Evolutionary conservation across 192 early-diverging fungal species (phyloP).

Genomic region (Backusella mclennaniae): DNA sequence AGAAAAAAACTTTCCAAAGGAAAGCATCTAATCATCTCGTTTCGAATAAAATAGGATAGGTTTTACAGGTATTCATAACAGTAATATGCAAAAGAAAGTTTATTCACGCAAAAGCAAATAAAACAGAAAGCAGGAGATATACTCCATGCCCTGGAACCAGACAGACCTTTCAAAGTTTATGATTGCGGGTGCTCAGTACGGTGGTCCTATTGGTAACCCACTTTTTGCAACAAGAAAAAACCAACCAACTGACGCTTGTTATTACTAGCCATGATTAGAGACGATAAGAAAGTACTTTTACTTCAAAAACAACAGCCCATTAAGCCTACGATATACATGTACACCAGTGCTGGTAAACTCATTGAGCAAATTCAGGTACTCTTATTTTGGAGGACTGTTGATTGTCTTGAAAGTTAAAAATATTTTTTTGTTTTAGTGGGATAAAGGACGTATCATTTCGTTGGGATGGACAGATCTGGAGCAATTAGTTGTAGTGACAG

Average conservation of each 20-base stretch:
- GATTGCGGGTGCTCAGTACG: constrained; percentile 84
- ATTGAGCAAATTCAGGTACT: constrained; percentile 83
- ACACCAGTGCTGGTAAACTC: constrained; percentile 80
- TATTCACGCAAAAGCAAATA: not conserved
- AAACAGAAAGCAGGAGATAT: constrained; percentile 72
- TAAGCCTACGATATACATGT: constrained; percentile 82
- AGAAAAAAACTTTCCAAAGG: not conserved
- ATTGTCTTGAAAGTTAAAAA: not conserved
- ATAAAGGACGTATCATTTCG: constrained; percentile 83
- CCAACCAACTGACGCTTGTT: not conserved
- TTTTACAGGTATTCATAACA: constrained; percentile 50
- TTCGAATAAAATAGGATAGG: constrained; percentile 39
- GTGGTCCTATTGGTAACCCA: constrained; percentile 81
- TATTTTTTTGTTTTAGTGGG: constrained; percentile 58
- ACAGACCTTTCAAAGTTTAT: constrained; percentile 82
- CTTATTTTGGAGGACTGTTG: not conserved
- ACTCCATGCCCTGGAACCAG: constrained; percentile 88
- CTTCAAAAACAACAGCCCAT: constrained; percentile 70
- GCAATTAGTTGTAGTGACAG: constrained; percentile 83
- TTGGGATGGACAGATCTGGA: constrained; percentile 93
- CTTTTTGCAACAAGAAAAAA: not conserved
- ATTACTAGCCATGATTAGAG: constrained; percentile 83
- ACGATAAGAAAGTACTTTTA: constrained; percentile 80
- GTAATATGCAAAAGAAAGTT: not conserved
- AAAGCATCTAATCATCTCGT: not conserved